Conservation (phyloP, 768 basidiomycete species). For the Boletus vinaceobasis region DNA sequence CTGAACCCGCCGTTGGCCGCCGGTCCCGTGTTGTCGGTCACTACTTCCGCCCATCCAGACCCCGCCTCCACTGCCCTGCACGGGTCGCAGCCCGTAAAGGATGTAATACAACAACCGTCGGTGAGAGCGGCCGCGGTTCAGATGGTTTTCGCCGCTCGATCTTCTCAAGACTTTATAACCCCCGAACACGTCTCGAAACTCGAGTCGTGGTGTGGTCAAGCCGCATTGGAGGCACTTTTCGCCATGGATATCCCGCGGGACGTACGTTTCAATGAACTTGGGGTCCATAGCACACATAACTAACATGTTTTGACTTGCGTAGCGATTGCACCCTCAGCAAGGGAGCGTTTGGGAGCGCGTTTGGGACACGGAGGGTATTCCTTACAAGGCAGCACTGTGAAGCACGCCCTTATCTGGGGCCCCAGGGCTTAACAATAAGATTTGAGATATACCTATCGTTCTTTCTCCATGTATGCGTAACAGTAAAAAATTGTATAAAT, state of each 20-base stretch:
- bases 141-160: conserved; percentile 78
- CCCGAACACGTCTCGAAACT: conserved; percentile 57
- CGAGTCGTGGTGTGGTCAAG: conserved; percentile 62
- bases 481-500: not conserved
- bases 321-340: conserved; percentile 52
- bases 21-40: conserved; percentile 38
- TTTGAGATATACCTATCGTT: not conserved
- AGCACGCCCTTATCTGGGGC: not conserved
- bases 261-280: conserved; percentile 33
- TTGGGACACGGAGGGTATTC: conserved; percentile 39
- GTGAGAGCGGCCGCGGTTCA: conserved; percentile 80
- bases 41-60: conserved; percentile 4
- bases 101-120: conserved; percentile 18
- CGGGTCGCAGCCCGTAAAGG: not conserved
- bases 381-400: conserved; percentile 12
- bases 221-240: conserved; percentile 55
- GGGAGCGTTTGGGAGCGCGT: conserved; percentile 67
- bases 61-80: conserved; percentile 3
- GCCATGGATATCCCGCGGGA: conserved; percentile 46
- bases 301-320: conserved; percentile 10
- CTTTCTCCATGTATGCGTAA: not conserved
- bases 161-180: conserved; percentile 69
- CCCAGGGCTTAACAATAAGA: not conserved
- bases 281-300: not conserved
- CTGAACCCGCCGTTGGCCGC: conserved; percentile 43